Percentiles rank a stretch among this genome's conserved stretches.
Evolutionary conservation across 148 eudicot species (phyloP).

Genomic region (Rhododendron griersonianum): DNA sequence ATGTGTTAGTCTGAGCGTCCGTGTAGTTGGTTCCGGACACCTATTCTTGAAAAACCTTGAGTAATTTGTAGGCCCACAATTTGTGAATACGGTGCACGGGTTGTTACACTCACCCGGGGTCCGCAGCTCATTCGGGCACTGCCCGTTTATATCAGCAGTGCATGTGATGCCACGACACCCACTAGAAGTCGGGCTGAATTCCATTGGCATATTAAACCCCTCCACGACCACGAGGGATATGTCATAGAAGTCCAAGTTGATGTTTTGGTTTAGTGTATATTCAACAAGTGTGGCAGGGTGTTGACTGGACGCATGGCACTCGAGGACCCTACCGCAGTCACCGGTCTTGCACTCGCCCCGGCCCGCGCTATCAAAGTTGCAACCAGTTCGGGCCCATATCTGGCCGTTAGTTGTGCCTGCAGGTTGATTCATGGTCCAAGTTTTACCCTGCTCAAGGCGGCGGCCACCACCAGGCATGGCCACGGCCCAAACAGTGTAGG

Average conservation of each 20-base stretch:
- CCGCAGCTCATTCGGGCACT: conserved; percentile 28
- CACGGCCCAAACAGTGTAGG: neutral
- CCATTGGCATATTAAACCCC: conserved; percentile 24
- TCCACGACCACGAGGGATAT: conserved; percentile 19
- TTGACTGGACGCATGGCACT: conserved; percentile 28
- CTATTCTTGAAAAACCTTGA: conserved; percentile 34
- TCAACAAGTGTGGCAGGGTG: conserved; percentile 48
- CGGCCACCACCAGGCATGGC: neutral
- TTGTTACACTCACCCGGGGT: conserved; percentile 41
- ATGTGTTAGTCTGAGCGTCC: conserved; percentile 36
- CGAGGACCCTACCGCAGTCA: conserved; percentile 41
- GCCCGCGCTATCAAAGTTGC: conserved; percentile 31
- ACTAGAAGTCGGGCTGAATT: conserved; percentile 18
- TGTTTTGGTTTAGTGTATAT: conserved; percentile 23
- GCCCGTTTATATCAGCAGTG: neutral
- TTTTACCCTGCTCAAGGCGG: neutral
- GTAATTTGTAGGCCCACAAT: conserved; percentile 27
- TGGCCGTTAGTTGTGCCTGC: conserved; percentile 20
- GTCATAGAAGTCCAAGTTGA: conserved; percentile 46
- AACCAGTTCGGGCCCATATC: conserved; percentile 52
- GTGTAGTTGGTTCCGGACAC: conserved; percentile 4
- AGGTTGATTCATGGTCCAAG: neutral
- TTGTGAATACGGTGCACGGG: conserved; percentile 38
- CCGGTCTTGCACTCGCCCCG: conserved; percentile 40
- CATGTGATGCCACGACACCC: conserved; percentile 14